These are phyloP conservation scores for Blastocystis sp. DNA, from an alignment of 352 stramenopile genomes.

Conservation along the genomic window DNA sequence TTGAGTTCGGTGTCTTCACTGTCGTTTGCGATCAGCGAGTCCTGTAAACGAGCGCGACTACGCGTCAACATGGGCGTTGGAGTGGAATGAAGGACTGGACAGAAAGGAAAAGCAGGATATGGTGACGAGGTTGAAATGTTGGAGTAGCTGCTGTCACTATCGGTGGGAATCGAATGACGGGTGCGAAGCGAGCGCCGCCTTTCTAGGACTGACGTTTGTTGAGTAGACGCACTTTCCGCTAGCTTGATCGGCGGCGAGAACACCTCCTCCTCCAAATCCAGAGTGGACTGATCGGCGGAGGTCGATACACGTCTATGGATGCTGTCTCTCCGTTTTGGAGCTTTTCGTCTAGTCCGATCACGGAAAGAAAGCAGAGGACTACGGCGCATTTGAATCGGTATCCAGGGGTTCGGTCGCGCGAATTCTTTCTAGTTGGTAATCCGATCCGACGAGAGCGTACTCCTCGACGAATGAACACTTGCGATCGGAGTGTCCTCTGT, in stretches of 20 bases:
- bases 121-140: conserved; percentile 34
- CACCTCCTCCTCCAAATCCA: conserved; percentile 66
- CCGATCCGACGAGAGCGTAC: neutral
- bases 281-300: conserved; percentile 52
- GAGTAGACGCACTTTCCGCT: conserved; percentile 21
- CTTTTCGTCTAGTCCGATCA: neutral
- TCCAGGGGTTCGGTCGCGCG: neutral
- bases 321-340: conserved; percentile 48
- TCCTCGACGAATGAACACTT: neutral
- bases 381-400: neutral
- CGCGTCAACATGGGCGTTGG: neutral
- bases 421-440: conserved; percentile 1
- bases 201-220: conserved; percentile 3
- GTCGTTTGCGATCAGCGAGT: neutral
- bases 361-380: neutral
- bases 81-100: neutral
- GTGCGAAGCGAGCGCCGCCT: conserved; percentile 15
- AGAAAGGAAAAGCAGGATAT: neutral
- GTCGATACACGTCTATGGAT: conserved; percentile 60
- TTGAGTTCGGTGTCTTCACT: neutral
- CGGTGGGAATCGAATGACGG: neutral
- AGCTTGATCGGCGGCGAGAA: conserved; percentile 59
- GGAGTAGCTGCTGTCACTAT: conserved; percentile 65
- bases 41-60: neutral
- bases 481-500: conserved; percentile 28